A percentile compares a stretch with the other conserved stretches of the same genome.
Evolutionary conservation across 768 basidiomycete genomes (phyloP).

Genomic region (Daedalea quercina): DNA sequence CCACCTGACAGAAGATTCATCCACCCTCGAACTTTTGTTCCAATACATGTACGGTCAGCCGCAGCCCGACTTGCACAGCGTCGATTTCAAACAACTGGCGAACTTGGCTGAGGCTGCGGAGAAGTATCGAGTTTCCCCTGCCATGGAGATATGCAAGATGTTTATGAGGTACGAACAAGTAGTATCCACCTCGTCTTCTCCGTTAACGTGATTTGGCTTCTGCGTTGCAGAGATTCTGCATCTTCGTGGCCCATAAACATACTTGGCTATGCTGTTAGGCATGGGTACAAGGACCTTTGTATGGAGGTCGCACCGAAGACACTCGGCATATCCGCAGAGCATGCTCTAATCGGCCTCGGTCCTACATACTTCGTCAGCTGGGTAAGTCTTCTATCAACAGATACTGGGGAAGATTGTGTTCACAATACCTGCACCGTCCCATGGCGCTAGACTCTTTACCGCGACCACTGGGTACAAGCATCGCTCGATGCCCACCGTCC

Average conservation of each 20-base stretch:
- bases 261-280: neutral
- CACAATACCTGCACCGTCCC: neutral
- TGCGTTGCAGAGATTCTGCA: neutral
- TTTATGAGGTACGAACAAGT: neutral
- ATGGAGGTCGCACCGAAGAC: neutral
- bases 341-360: neutral
- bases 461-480: neutral
- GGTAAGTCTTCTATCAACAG: neutral
- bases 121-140: neutral
- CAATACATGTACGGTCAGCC: constrained; percentile 1
- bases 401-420: neutral
- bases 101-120: neutral
- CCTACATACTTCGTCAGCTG: neutral
- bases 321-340: neutral
- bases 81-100: neutral
- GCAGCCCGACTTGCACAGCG: neutral
- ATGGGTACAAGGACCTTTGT: neutral
- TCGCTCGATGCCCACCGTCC: neutral
- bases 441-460: neutral
- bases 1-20: neutral
- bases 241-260: neutral
- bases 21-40: neutral
- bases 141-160: neutral
- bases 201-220: neutral
- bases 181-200: neutral